Conservation (phyloP, 2,329 filamentous ascomycete species). For the Botrytis fragariae region DNA sequence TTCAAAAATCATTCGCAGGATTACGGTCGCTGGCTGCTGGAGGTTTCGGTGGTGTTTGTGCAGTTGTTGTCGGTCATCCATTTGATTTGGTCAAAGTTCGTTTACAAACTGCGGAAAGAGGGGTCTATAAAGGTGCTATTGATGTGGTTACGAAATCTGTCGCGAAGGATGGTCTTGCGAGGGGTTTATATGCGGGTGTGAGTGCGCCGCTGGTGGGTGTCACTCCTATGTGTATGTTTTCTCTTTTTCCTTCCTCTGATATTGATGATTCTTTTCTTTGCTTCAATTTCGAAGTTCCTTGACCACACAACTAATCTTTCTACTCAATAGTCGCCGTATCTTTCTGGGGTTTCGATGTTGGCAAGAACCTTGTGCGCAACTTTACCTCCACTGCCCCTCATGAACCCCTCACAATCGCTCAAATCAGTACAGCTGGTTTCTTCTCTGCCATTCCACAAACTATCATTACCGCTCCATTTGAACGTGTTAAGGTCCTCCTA, state of each 20-base stretch:
- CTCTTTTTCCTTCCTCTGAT: not conserved
- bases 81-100: constrained; percentile 98
- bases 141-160: constrained; percentile 90
- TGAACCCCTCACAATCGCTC: constrained; percentile 73
- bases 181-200: constrained; percentile 94
- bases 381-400: constrained; percentile 62
- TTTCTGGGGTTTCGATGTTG: constrained; percentile 89
- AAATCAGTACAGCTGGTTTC: constrained; percentile 90
- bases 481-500: constrained; percentile 97
- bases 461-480: constrained; percentile 95
- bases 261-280: not conserved
- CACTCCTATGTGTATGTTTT: constrained; percentile 91
- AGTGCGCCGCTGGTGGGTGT: constrained; percentile 92
- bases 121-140: constrained; percentile 84
- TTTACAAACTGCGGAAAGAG: constrained; percentile 91
- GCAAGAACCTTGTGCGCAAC: constrained; percentile 79
- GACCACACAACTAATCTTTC: constrained; percentile 18
- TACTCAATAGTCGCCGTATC: constrained; percentile 60
- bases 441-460: constrained; percentile 98
- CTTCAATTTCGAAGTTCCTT: not conserved
- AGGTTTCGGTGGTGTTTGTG: constrained; percentile 89
- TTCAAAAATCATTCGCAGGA: constrained; percentile 49
- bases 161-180: constrained; percentile 74
- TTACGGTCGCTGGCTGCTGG: constrained; percentile 83
- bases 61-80: constrained; percentile 90